phyloP scores from a whole-genome alignment of 306 rosid genomes.

The Parietaria judaica region DNA sequence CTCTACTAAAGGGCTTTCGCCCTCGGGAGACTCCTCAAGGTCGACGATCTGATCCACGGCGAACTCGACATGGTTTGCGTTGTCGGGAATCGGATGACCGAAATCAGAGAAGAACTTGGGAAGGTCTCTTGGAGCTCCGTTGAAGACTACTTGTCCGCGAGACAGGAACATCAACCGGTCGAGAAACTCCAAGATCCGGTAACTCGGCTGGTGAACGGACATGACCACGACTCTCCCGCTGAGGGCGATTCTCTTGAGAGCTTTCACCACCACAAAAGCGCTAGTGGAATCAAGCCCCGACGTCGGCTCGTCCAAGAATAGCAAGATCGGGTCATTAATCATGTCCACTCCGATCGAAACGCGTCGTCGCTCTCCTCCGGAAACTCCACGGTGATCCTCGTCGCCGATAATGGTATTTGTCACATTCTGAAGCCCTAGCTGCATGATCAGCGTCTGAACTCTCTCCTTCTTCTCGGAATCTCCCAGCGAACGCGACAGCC shows the following conservation, averaged over 20 bases:
- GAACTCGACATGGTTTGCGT: conserved; percentile 72
- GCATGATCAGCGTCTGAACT: conserved; percentile 80
- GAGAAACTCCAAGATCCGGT: conserved; percentile 55
- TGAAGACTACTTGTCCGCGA: conserved; percentile 75
- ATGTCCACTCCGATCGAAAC: conserved; percentile 87
- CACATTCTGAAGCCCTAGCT: conserved; percentile 66
- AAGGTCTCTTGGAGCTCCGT: conserved; percentile 58
- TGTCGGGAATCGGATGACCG: conserved; percentile 78
- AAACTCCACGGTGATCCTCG: conserved; percentile 90
- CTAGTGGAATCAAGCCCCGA: conserved; percentile 63
- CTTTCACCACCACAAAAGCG: conserved; percentile 90
- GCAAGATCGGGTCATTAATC: conserved; percentile 72
- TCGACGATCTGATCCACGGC: conserved; percentile 73
- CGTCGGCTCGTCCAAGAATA: conserved; percentile 42
- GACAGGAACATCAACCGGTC: conserved; percentile 73
- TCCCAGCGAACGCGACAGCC: conserved; percentile 59
- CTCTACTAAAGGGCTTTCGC: conserved; percentile 58
- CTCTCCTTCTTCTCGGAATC: conserved; percentile 66
- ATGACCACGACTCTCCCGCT: conserved; percentile 88
- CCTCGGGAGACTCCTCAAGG: conserved; percentile 66
- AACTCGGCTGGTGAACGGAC: conserved; percentile 92
- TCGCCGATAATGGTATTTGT: conserved; percentile 70
- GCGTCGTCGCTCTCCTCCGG: conserved; percentile 81
- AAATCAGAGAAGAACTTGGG: conserved; percentile 55
- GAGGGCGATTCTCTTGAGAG: conserved; percentile 71